Evolutionary conservation across 164 flowering plant genomes (phyloP), one percentile per base, ranked within the genome.

Genomic region (Buxus sempervirens): DNA sequence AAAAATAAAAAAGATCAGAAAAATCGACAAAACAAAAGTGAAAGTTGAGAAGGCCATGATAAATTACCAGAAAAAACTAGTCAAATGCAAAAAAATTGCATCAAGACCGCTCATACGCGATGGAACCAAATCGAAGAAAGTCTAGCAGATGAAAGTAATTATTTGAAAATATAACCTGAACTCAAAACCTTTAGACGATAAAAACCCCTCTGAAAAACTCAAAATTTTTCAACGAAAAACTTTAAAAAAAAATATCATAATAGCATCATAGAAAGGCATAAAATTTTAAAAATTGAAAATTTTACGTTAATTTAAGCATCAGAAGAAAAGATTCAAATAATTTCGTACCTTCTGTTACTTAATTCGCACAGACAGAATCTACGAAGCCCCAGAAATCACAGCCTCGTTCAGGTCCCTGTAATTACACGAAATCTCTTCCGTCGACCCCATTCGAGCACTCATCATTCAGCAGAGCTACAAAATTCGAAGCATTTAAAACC

Each of bases 401-500:
- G 36, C 36, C 59, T 32, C 38, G 0, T 26, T 18, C 61, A 58
- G 38, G 16, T 19, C 20, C 38, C 18, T 21, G n/a, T 8, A 26
- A 58, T 25, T 27, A 20, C 61, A 27, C 25, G 16, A 58, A 15
- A 32, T 32, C 7, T 13, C 61, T 58, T 15, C 38, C 26, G 4
- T 5, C 0, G 5, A 58, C 27, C 41, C 6, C 41, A 32, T 26
- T 16, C 38, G 26, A 58, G 21, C 16, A 38, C 61, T 26, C 61
- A 26, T 58, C n/a, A 26, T 58, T 58, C 61, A 58, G 16, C 61
- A 27, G 38, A 58, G 60, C 60, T 25, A 24, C 25, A 14, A 57
- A 24, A 32, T 32, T 32, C 12, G 61, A 58, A 58, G 61, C 61
- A 26, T 6, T 27, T 18, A 58, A 58, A 27, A 58, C 61, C 38